Evolutionary conservation across 2,329 filamentous ascomycete species (phyloP).

Genomic region (Neonectria punicea): DNA sequence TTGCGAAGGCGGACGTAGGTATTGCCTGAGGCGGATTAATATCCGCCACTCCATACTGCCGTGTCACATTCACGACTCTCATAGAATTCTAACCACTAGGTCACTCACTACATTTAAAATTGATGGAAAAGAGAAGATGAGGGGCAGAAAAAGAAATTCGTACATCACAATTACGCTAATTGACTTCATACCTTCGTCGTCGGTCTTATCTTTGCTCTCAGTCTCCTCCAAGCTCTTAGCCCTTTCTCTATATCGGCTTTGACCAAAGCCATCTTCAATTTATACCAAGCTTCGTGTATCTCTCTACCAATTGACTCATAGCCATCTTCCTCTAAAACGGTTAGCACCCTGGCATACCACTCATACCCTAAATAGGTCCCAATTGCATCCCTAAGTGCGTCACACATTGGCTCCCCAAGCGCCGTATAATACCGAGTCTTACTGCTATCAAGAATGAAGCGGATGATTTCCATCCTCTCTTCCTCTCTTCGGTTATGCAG

Average conservation of each 20-base stretch:
- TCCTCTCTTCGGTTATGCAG: no score
- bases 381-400: background rate
- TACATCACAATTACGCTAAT: background rate
- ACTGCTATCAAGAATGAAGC: background rate
- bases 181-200: background rate
- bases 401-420: background rate
- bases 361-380: background rate
- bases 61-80: background rate
- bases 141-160: background rate
- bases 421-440: background rate
- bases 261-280: background rate
- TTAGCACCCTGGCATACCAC: background rate
- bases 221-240: background rate
- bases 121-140: background rate
- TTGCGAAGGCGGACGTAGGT: background rate
- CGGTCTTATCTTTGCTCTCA: background rate
- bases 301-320: background rate
- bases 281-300: background rate
- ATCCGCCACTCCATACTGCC: background rate
- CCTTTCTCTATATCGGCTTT: no score
- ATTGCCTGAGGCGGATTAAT: background rate
- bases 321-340: background rate
- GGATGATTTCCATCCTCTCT: background rate
- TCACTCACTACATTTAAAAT: background rate
- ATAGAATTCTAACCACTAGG: no score